phyloP scores from a whole-genome alignment of 2,329 filamentous ascomycete genomes.

The Gaeumannomyces tritici region DNA sequence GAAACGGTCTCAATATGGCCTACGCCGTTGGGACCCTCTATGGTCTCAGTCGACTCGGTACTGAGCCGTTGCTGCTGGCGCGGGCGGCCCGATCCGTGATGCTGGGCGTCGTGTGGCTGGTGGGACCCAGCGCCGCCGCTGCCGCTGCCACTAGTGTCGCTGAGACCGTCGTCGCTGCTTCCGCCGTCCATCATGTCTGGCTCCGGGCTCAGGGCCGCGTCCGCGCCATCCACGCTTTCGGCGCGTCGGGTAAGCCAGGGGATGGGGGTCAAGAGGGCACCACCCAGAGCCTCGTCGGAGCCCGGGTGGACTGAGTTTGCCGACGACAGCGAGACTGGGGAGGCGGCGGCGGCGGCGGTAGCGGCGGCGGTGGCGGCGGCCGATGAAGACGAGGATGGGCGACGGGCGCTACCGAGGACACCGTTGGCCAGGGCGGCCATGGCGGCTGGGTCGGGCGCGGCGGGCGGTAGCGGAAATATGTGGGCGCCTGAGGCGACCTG shows the following conservation, averaged over 20 bases:
- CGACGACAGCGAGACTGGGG: slow-evolving; percentile 18
- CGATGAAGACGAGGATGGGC: slow-evolving; percentile 19
- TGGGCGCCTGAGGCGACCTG: slow-evolving; percentile 77
- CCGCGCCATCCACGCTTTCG: slow-evolving; percentile 3
- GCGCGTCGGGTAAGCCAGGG: slow-evolving; percentile 56
- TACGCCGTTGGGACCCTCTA: slow-evolving; percentile 70
- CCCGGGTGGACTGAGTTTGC: slow-evolving; percentile 44
- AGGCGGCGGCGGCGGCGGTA: slow-evolving; percentile 11
- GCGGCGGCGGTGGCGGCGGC: slow-evolving; percentile 14
- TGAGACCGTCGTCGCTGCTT: neutral
- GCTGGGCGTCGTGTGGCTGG: slow-evolving; percentile 4
- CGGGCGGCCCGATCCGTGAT: slow-evolving; percentile 7
- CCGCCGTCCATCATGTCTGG: slow-evolving; percentile 1
- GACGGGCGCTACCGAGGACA: slow-evolving; percentile 30
- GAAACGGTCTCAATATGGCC: slow-evolving; percentile 75
- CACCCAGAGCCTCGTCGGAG: slow-evolving; percentile 81
- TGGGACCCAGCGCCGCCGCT: slow-evolving; percentile 2
- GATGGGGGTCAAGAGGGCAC: slow-evolving; percentile 86
- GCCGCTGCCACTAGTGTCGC: neutral
- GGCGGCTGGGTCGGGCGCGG: slow-evolving; percentile 47
- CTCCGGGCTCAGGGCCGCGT: slow-evolving; percentile 3
- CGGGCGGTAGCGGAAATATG: slow-evolving; percentile 71
- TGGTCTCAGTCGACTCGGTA: slow-evolving; percentile 69
- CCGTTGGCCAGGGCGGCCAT: slow-evolving; percentile 51
- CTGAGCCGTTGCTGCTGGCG: slow-evolving; percentile 51